Evolutionary conservation across 345 rosid genomes (phyloP).

Genomic region (Jatropha curcas): DNA sequence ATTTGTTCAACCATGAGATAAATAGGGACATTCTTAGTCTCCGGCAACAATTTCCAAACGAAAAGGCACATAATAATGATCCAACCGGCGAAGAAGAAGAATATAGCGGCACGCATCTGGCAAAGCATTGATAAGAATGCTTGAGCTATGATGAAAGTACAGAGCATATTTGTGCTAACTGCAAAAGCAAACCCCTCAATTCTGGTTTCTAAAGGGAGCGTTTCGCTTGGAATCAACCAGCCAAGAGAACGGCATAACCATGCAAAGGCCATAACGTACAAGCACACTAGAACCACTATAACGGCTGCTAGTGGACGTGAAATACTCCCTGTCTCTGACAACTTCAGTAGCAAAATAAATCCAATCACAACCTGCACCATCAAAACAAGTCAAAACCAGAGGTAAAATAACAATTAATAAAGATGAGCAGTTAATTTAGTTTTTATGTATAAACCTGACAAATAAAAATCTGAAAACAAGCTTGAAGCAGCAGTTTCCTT

Average conservation of each 20-base stretch:
- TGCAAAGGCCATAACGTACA: conserved; percentile 24
- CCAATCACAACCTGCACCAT: conserved; percentile 18
- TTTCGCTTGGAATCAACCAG: conserved; percentile 26
- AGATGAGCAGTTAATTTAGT: background rate
- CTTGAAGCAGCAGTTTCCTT: conserved; percentile 19
- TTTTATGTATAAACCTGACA: conserved; percentile 6
- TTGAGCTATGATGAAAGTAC: conserved; percentile 21
- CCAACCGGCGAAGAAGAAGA: conserved; percentile 28
- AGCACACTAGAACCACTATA: conserved; percentile 17
- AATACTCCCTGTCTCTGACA: conserved; percentile 14
- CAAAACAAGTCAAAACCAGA: background rate
- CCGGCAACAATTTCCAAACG: conserved; percentile 14
- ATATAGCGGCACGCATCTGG: conserved; percentile 18
- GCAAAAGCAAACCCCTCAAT: conserved; percentile 19
- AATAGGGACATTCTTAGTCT: conserved; percentile 23
- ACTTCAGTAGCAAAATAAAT: background rate
- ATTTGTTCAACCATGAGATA: conserved; percentile 25
- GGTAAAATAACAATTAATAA: too few relatives aligned
- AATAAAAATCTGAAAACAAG: conserved; percentile 17
- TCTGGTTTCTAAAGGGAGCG: conserved; percentile 18
- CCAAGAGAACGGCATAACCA: conserved; percentile 29
- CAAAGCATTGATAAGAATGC: conserved; percentile 31
- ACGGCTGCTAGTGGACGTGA: conserved; percentile 4
- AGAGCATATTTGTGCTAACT: conserved; percentile 22
- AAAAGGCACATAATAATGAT: conserved; percentile 15